Conservation (phyloP, 257 asterid species). For the Lycium barbarum region DNA sequence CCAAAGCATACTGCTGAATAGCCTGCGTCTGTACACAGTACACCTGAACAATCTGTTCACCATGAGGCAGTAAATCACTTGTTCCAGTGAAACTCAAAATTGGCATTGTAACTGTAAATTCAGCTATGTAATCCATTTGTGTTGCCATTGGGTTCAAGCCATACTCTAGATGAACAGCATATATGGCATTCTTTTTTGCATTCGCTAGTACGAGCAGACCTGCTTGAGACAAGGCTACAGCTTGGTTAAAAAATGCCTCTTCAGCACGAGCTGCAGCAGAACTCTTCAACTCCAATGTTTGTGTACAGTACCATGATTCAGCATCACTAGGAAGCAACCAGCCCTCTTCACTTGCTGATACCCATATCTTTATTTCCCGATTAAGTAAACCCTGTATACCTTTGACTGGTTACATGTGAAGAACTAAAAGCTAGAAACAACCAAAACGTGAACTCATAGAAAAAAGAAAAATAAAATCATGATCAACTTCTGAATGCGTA, state of each 20-base stretch:
- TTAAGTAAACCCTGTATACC: slow-evolving; percentile 83
- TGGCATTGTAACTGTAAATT: slow-evolving; percentile 96
- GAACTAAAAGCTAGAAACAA: background rate
- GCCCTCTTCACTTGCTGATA: slow-evolving; percentile 92
- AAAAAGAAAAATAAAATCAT: background rate
- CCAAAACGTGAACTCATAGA: background rate
- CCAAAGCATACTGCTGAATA: slow-evolving; percentile 96
- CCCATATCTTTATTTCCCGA: slow-evolving; percentile 89
- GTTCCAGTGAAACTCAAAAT: slow-evolving; percentile 97
- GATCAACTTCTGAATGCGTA: background rate
- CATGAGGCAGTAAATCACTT: slow-evolving; percentile 77
- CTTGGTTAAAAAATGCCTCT: slow-evolving; percentile 96
- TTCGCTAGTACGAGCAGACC: slow-evolving; percentile 86
- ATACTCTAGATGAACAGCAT: slow-evolving; percentile 90
- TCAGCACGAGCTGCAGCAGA: slow-evolving; percentile 62
- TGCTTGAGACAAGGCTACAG: slow-evolving; percentile 82
- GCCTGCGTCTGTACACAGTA: slow-evolving; percentile 99
- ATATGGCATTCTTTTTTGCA: slow-evolving; percentile 92
- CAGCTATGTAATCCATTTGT: slow-evolving; percentile 86
- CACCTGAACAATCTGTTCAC: slow-evolving; percentile 91
- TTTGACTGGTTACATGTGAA: slow-evolving; percentile 6
- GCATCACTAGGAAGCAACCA: slow-evolving; percentile 96
- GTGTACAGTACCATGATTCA: slow-evolving; percentile 91
- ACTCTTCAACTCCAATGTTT: slow-evolving; percentile 78
- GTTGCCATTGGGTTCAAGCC: slow-evolving; percentile 85